These are phyloP conservation scores for Teratosphaeria pseudoeucalypti DNA, from an alignment of 2,329 filamentous ascomycete species.

Conservation along the genomic window DNA sequence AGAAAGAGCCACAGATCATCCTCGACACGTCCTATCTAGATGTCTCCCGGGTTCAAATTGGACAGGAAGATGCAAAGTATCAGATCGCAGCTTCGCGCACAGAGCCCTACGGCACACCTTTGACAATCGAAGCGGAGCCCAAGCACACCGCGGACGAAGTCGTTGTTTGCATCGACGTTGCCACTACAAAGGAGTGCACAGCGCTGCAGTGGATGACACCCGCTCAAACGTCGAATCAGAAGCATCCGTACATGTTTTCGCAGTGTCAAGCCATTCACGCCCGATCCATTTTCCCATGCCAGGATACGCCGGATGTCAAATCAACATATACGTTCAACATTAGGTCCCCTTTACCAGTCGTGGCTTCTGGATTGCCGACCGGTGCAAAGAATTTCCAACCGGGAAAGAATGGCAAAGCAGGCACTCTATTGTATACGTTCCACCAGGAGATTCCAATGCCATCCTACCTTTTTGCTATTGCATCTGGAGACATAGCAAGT, in stretches of 20 bases:
- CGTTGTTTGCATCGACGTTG: conserved; percentile 34
- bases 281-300: conserved; percentile 87
- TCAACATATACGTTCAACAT: conserved; percentile 88
- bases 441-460: conserved; percentile 88
- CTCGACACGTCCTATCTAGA: conserved; percentile 81
- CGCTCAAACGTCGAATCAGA: conserved; percentile 88
- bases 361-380: conserved; percentile 70
- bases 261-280: conserved; percentile 97
- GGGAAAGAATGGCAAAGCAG: conserved; percentile 42
- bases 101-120: conserved; percentile 64
- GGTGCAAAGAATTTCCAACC: conserved; percentile 42
- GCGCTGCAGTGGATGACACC: conserved; percentile 93
- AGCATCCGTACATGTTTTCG: conserved; percentile 94
- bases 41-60: conserved; percentile 60
- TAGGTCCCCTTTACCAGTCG: conserved; percentile 75
- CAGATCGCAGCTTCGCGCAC: conserved; percentile 53
- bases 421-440: conserved; percentile 64
- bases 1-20: conserved; percentile 62
- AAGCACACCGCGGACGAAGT: conserved; percentile 31
- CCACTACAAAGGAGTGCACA: conserved; percentile 80
- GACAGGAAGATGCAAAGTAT: conserved; percentile 57
- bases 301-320: conserved; percentile 96
- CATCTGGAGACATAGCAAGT: conserved; percentile 69
- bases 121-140: conserved; percentile 48
- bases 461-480: conserved; percentile 87